Evolutionary conservation across 495 filamentous ascomycete genomes (phyloP), one percentile per base, ranked within the genome.

Genomic region (Annulohypoxylon stygium): DNA sequence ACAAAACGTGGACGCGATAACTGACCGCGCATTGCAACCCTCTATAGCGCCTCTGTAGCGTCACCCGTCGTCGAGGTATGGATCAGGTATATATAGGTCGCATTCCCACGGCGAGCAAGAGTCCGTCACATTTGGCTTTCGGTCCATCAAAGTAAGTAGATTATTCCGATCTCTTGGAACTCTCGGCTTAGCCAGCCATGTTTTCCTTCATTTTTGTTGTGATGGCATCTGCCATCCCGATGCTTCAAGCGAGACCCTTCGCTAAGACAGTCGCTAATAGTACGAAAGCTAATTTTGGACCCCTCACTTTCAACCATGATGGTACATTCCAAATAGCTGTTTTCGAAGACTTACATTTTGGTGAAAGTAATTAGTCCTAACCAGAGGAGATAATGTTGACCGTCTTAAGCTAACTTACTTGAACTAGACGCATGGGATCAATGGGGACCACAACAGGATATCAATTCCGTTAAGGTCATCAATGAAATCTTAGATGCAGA

Each of bases 311-410:
- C 68, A 75, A 69, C 4, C 3, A 59, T 1, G 78, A 82, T 34
- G 83, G 81, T 16, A 79, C 75, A 7, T 86, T 86, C 65, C 83
- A 83, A 59, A 75, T 93, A 26, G 79, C 87, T 16, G 82, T 93
- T 30, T 92, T 93, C 69, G 81, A 87, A 23, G 91, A 93, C 73
- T 74, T 93, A 18, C 90, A 93, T 78, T 92, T 90, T 69, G 91
- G 88, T 9, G 91, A 93, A 75, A 84, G 87, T 88, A 81, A 37
- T 43, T 41, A 25, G 14, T 23, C 20, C 26, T 12, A 43, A 23
- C 23, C 14, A 23, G n/a, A 41, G 33, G 18, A 57, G 23, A 45
- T 43, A 8, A 18, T 18, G 33, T 33, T 6, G 18, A 37, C 23
- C 39, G 64, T 34, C 48, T 25, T 12, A 36, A 20, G 45, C 51